Percentiles rank a stretch among this genome's conserved stretches.
Conservation (phyloP, 2,329 filamentous ascomycete species). For the Diplodia scrobiculata region DNA sequence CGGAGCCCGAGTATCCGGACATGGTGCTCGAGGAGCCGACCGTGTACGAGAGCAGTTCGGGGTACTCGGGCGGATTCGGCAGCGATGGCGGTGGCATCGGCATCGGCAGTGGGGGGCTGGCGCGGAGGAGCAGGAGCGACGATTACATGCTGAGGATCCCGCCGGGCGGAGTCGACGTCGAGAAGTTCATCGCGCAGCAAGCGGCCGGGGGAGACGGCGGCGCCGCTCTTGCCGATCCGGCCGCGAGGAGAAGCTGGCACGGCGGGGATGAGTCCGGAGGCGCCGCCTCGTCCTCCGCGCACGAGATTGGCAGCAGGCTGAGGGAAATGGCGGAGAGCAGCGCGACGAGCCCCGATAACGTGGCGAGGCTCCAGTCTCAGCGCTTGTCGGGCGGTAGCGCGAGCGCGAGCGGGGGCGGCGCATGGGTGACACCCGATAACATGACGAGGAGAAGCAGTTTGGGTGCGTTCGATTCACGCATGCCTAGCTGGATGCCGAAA, state of each 20-base stretch:
- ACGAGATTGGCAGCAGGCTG: slow-evolving; percentile 9
- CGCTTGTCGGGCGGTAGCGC: not conserved
- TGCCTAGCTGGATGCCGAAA: not conserved
- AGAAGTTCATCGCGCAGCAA: slow-evolving; percentile 13
- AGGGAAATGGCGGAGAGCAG: slow-evolving; percentile 11
- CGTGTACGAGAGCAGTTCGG: not conserved
- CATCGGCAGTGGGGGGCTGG: not conserved
- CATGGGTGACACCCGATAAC: not conserved
- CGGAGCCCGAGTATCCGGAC: slow-evolving; percentile 23
- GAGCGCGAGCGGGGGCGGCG: not conserved
- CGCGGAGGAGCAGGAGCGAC: slow-evolving; percentile 1
- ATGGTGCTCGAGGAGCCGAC: slow-evolving; percentile 25
- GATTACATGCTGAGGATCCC: slow-evolving; percentile 19
- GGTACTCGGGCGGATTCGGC: not conserved
- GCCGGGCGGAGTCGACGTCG: slow-evolving; percentile 20
- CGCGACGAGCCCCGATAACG: not conserved
- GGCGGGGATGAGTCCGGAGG: not conserved
- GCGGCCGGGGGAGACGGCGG: not conserved
- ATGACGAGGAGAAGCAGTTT: not conserved
- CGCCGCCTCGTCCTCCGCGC: not conserved
- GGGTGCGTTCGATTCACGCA: slow-evolving; percentile 7
- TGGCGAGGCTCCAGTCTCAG: not conserved
- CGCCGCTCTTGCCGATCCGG: not conserved
- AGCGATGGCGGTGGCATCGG: no score
- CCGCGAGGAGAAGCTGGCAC: not conserved